These are phyloP conservation scores for Puya raimondii DNA, from an alignment of 176 grass and related monocot genomes.

Conservation along the genomic window DNA sequence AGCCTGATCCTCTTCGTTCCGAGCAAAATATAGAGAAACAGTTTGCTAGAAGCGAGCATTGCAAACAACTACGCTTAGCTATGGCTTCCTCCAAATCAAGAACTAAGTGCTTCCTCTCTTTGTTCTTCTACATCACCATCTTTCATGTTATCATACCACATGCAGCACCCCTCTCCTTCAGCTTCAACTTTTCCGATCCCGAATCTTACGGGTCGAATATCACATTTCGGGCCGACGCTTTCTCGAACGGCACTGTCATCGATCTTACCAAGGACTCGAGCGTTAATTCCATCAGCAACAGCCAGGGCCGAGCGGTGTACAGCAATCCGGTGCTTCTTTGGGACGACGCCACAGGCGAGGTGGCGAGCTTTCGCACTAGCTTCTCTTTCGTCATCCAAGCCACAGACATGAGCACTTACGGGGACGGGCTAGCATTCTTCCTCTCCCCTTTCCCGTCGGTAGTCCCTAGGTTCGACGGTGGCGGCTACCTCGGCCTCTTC, in stretches of 20 bases:
- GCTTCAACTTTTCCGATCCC: neutral
- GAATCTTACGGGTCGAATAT: neutral
- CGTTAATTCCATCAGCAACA: neutral
- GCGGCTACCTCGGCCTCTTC: conserved; percentile 34
- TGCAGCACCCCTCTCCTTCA: conserved; percentile 20
- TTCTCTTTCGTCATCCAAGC: conserved; percentile 25
- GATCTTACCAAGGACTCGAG: conserved; percentile 9
- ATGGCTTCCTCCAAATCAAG: too few species aligned
- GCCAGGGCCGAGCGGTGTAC: conserved; percentile 22
- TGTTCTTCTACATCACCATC: neutral
- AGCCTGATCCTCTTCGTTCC: too few species aligned
- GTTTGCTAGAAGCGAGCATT: too few species aligned
- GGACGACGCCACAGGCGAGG: conserved; percentile 23
- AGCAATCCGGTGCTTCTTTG: conserved; percentile 21
- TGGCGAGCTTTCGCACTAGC: conserved; percentile 25
- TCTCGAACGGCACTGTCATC: neutral
- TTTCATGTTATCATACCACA: neutral
- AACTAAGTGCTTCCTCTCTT: neutral
- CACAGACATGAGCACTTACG: neutral
- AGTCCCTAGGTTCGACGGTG: conserved; percentile 24
- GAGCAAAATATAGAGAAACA: too few species aligned
- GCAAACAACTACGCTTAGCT: too few species aligned
- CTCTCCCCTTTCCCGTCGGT: conserved; percentile 23
- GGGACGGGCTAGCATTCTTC: conserved; percentile 50
- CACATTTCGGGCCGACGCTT: conserved; percentile 3